phyloP scores from a whole-genome alignment of 768 basidiomycete species.

The Gymnopilus dilepis region DNA sequence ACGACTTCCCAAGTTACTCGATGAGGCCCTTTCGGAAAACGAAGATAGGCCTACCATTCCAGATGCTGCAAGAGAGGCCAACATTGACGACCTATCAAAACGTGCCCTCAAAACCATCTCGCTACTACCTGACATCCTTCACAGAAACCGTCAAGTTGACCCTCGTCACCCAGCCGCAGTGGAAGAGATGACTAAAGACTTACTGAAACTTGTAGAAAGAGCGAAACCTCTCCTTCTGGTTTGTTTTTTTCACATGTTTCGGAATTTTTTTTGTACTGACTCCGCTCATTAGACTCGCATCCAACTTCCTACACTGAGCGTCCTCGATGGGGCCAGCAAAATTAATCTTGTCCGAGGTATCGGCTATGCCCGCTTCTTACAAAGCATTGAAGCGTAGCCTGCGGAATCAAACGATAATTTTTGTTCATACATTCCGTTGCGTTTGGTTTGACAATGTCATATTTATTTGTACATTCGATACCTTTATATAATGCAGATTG shows the following conservation, averaged over 20 bases:
- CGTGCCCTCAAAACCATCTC: slow-evolving; percentile 68
- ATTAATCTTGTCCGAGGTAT: slow-evolving; percentile 68
- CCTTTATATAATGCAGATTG: background rate
- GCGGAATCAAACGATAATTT: too few species aligned
- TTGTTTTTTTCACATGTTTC: slow-evolving; percentile 30
- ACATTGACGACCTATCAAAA: slow-evolving; percentile 65
- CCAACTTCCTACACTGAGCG: slow-evolving; percentile 31
- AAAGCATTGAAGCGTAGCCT: slow-evolving; percentile 48
- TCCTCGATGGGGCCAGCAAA: slow-evolving; percentile 63
- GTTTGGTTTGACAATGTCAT: background rate
- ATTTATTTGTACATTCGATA: slow-evolving; percentile 2
- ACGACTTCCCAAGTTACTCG: slow-evolving; percentile 60
- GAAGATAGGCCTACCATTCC: slow-evolving; percentile 41
- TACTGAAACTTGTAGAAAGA: slow-evolving; percentile 64
- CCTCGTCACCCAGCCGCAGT: slow-evolving; percentile 72
- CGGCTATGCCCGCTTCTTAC: slow-evolving; percentile 68
- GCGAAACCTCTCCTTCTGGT: slow-evolving; percentile 67
- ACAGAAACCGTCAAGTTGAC: slow-evolving; percentile 53
- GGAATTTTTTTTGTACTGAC: background rate
- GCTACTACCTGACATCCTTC: slow-evolving; percentile 69
- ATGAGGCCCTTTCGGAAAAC: slow-evolving; percentile 41
- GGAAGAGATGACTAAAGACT: slow-evolving; percentile 71
- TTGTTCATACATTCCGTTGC: too few species aligned
- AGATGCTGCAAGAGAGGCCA: slow-evolving; percentile 51
- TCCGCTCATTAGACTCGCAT: slow-evolving; percentile 29